Evolutionary conservation across 2,329 filamentous ascomycete species (phyloP).

Genomic region (Fusarium sp.): DNA sequence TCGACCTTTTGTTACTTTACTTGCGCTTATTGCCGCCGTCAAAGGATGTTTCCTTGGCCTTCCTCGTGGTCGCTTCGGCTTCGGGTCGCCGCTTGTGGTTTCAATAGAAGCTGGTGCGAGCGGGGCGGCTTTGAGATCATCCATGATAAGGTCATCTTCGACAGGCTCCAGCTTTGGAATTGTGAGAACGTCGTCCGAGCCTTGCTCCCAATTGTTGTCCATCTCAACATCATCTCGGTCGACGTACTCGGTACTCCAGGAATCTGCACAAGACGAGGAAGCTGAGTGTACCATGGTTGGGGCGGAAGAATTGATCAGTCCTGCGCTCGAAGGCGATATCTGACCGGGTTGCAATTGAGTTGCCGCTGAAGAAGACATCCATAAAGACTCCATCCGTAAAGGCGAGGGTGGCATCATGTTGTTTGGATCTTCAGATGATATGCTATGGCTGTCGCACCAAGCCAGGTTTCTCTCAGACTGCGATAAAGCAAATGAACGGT

Average conservation of each 20-base stretch:
- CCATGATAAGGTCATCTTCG: constrained; percentile 68
- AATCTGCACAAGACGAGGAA: constrained; percentile 61
- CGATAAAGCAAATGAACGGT: constrained; percentile 59
- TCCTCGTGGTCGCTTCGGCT: constrained; percentile 77
- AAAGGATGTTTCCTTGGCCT: constrained; percentile 86
- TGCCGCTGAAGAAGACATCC: constrained; percentile 46
- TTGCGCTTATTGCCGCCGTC: constrained; percentile 66
- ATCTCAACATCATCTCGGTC: constrained; percentile 57
- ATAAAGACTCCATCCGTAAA: constrained; percentile 51
- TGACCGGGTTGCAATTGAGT: constrained; percentile 60
- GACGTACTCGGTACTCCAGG: constrained; percentile 60
- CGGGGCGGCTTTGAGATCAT: constrained; percentile 63
- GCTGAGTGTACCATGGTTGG: constrained; percentile 61
- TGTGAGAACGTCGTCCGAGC: constrained; percentile 60
- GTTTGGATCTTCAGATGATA: constrained; percentile 57
- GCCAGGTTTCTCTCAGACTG: constrained; percentile 59
- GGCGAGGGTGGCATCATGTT: constrained; percentile 50
- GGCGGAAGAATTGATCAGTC: constrained; percentile 60
- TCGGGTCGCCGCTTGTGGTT: constrained; percentile 51
- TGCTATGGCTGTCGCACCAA: constrained; percentile 63
- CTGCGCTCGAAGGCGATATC: constrained; percentile 67
- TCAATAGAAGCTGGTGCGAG: constrained; percentile 41
- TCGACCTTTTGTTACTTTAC: constrained; percentile 82
- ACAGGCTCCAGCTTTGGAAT: constrained; percentile 69
- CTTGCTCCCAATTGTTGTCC: constrained; percentile 63